Evolutionary conservation across 768 basidiomycete species (phyloP).

Genomic region (Mycena vitilis): DNA sequence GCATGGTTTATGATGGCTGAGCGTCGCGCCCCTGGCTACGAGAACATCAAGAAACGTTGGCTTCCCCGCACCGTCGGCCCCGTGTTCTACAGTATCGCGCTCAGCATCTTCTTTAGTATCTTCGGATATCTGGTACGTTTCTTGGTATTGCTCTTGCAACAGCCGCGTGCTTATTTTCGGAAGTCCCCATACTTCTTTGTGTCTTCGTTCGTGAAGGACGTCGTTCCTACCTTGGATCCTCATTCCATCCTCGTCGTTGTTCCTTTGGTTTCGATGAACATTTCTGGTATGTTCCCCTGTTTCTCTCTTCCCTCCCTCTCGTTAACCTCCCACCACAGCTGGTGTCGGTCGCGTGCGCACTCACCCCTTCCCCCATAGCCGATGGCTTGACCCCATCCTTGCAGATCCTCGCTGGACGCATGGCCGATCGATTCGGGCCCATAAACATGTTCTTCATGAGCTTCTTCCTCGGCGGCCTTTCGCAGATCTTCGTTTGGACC

Average conservation of each 20-base stretch:
- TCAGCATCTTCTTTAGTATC: constrained; percentile 45
- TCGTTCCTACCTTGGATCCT: constrained; percentile 34
- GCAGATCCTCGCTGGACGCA: constrained; percentile 48
- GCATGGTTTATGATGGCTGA: constrained; percentile 49
- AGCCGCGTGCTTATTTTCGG: background rate
- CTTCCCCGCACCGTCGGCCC: constrained; percentile 37
- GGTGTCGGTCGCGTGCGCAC: constrained; percentile 39
- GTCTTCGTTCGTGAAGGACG: constrained; percentile 36
- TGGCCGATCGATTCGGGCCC: constrained; percentile 53
- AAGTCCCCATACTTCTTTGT: constrained; percentile 41
- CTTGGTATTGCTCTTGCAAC: background rate
- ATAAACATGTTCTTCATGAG: constrained; percentile 53
- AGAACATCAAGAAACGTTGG: constrained; percentile 37
- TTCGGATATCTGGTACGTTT: constrained; percentile 38
- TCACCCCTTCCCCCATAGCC: background rate
- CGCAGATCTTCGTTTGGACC: constrained; percentile 54
- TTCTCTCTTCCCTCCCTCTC: background rate
- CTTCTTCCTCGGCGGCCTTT: constrained; percentile 47
- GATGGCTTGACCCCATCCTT: background rate
- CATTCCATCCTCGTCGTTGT: constrained; percentile 38
- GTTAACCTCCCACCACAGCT: constrained; percentile 17
- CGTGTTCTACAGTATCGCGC: constrained; percentile 48
- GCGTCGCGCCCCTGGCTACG: constrained; percentile 34
- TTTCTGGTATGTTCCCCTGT: constrained; percentile 33
- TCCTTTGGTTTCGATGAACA: constrained; percentile 40